A percentile compares a stretch with the other conserved stretches of the same genome.
phyloP scores from a whole-genome alignment of 2,329 filamentous ascomycete species.

The Talaromyces piceae region DNA sequence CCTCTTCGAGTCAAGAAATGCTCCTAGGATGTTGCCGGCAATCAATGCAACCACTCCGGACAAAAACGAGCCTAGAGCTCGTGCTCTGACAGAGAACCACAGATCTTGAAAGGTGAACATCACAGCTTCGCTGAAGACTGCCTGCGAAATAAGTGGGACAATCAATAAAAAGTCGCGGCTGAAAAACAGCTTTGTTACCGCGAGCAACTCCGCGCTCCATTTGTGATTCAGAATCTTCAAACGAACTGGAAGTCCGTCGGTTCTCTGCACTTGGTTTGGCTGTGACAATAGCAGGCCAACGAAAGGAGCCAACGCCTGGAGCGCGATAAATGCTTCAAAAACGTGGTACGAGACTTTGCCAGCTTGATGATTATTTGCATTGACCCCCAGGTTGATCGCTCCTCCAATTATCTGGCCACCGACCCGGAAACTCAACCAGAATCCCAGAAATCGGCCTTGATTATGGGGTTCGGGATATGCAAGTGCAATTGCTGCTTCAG shows the following conservation, averaged over 20 bases:
- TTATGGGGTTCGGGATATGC: slow-evolving; percentile 65
- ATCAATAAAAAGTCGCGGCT: slow-evolving; percentile 57
- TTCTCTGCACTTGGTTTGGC: slow-evolving; percentile 56
- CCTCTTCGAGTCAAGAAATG: slow-evolving; percentile 54
- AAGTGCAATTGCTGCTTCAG: slow-evolving; percentile 65
- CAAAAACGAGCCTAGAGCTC: slow-evolving; percentile 64
- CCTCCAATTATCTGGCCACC: slow-evolving; percentile 64
- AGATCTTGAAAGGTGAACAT: slow-evolving; percentile 62
- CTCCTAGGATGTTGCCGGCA: slow-evolving; percentile 58
- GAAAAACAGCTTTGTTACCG: slow-evolving; percentile 53
- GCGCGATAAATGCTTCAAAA: slow-evolving; percentile 61
- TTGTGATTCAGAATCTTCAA: slow-evolving; percentile 48
- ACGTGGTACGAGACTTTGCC: slow-evolving; percentile 64
- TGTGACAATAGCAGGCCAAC: slow-evolving; percentile 55
- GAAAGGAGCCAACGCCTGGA: slow-evolving; percentile 61
- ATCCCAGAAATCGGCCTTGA: slow-evolving; percentile 56
- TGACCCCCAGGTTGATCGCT: slow-evolving; percentile 63
- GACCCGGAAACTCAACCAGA: slow-evolving; percentile 59
- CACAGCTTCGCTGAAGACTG: slow-evolving; percentile 63
- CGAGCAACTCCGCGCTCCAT: slow-evolving; percentile 53
- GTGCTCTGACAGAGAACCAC: slow-evolving; percentile 63
- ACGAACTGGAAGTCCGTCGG: slow-evolving; percentile 56
- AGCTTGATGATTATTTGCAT: slow-evolving; percentile 48
- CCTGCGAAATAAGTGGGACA: slow-evolving; percentile 61
- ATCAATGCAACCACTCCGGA: slow-evolving; percentile 61